A percentile compares a stretch with the other conserved stretches of the same genome.
Evolutionary conservation across 1,139 yeast genomes (phyloP).

Genomic region (Yamadazyma conglobata): DNA sequence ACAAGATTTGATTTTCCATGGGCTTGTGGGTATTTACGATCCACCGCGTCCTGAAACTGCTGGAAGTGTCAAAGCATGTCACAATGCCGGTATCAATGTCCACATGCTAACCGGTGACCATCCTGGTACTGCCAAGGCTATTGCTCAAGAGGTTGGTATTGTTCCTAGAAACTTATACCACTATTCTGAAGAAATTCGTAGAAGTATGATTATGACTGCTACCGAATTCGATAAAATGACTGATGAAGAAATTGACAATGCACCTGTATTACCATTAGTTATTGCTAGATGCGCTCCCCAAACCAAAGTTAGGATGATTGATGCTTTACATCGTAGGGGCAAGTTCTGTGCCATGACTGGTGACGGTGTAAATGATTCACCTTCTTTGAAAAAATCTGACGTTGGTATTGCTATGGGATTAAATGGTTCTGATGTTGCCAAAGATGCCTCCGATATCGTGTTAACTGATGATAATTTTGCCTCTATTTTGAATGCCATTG

Average conservation of each 20-base stretch:
- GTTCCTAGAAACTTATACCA: constrained; percentile 67
- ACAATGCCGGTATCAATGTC: constrained; percentile 74
- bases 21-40: constrained; percentile 77
- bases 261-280: constrained; percentile 73
- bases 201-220: constrained; percentile 75
- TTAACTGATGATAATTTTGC: constrained; percentile 76
- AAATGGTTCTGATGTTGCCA: constrained; percentile 82
- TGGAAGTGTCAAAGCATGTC: constrained; percentile 64
- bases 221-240: constrained; percentile 62
- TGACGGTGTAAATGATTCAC: constrained; percentile 85
- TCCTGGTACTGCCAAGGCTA: constrained; percentile 77
- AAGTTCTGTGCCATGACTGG: constrained; percentile 84
- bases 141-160: constrained; percentile 83
- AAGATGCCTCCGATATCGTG: constrained; percentile 75
- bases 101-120: constrained; percentile 88
- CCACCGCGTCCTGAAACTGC: constrained; percentile 78
- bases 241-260: constrained; percentile 60
- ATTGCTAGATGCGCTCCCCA: constrained; percentile 89
- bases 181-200: constrained; percentile 59
- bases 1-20: constrained; percentile 53
- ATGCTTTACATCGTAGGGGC: constrained; percentile 69
- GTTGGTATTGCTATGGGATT: constrained; percentile 89
- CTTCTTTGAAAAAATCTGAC: constrained; percentile 75
- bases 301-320: constrained; percentile 81
- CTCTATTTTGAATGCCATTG: constrained; percentile 74